Conservation (phyloP, 441 rosid genomes). For the Erysimum cheiri region DNA sequence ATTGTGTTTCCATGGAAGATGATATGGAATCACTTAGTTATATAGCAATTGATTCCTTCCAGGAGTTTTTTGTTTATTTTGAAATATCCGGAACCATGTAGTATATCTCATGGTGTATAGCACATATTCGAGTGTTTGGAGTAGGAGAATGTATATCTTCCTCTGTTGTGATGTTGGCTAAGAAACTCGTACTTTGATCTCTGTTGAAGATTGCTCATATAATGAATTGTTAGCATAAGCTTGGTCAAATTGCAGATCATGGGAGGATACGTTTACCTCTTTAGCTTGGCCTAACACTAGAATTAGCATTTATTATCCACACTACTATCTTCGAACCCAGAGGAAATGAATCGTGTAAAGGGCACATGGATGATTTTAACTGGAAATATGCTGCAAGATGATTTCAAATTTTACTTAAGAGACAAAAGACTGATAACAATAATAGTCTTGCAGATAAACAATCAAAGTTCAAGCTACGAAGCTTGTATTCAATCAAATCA, state of each 20-base stretch:
- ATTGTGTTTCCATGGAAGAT: background rate
- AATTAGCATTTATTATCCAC: too few relatives aligned
- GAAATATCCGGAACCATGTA: background rate
- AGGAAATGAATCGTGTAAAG: background rate
- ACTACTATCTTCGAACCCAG: background rate
- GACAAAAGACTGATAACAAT: background rate
- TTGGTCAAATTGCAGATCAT: background rate
- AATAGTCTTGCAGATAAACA: slow-evolving; percentile 1
- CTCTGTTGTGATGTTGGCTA: slow-evolving; percentile 5
- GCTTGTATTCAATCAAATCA: slow-evolving; percentile 39
- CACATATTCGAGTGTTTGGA: background rate
- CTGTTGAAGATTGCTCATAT: background rate
- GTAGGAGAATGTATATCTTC: background rate
- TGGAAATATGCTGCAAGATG: background rate
- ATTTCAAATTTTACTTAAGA: background rate
- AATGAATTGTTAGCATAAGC: background rate
- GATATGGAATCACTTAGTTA: background rate
- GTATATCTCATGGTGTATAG: background rate
- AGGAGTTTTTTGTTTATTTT: background rate
- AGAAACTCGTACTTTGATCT: background rate
- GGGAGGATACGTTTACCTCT: background rate
- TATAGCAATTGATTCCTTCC: background rate
- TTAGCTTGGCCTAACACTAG: background rate
- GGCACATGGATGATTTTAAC: background rate
- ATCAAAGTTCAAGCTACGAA: slow-evolving; percentile 16